Evolutionary conservation across 495 filamentous ascomycete species (phyloP).

Genomic region (Gamarada debralockiae): DNA sequence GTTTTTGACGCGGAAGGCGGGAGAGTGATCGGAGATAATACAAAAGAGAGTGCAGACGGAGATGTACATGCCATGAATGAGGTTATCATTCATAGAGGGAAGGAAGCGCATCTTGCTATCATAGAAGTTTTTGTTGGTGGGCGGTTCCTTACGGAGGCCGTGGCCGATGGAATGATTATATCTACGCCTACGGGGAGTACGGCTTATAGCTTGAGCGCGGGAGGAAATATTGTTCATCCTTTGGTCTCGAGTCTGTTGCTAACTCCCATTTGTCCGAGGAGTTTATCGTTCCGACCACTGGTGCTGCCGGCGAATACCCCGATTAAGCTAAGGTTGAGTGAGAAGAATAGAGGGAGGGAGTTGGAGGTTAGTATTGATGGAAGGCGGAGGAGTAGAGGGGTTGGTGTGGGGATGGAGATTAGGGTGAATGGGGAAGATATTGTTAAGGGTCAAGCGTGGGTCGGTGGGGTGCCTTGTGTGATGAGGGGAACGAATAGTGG

Average conservation of each 20-base stretch:
- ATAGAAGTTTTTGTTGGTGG: constrained; percentile 83
- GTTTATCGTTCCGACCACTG: constrained; percentile 85
- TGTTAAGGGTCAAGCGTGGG: constrained; percentile 47
- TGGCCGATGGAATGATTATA: constrained; percentile 92
- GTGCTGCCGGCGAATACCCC: constrained; percentile 83
- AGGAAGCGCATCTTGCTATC: constrained; percentile 83
- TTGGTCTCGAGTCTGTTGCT: constrained; percentile 82
- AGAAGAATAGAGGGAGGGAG: constrained; percentile 77
- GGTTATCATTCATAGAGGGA: constrained; percentile 86
- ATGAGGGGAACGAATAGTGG: constrained; percentile 45
- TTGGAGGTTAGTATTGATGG: constrained; percentile 90
- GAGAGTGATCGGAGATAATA: constrained; percentile 33
- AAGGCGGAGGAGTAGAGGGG: constrained; percentile 62
- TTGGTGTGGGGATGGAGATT: constrained; percentile 82
- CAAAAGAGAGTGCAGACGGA: constrained; percentile 22
- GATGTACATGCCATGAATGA: constrained; percentile 92
- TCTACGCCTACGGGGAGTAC: constrained; percentile 92
- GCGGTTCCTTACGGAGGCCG: constrained; percentile 83
- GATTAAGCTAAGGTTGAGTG: constrained; percentile 77
- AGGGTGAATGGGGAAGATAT: constrained; percentile 79
- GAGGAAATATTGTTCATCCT: constrained; percentile 94
- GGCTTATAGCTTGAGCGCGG: constrained; percentile 86
- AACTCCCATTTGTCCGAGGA: constrained; percentile 91
- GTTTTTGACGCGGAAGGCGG: constrained; percentile 63
- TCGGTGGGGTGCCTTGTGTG: constrained; percentile 67